Evolutionary conservation across 805 yeast genomes (phyloP), one percentile per base, ranked within the genome.

Genomic region (Dipodascopsis uninucleata): DNA sequence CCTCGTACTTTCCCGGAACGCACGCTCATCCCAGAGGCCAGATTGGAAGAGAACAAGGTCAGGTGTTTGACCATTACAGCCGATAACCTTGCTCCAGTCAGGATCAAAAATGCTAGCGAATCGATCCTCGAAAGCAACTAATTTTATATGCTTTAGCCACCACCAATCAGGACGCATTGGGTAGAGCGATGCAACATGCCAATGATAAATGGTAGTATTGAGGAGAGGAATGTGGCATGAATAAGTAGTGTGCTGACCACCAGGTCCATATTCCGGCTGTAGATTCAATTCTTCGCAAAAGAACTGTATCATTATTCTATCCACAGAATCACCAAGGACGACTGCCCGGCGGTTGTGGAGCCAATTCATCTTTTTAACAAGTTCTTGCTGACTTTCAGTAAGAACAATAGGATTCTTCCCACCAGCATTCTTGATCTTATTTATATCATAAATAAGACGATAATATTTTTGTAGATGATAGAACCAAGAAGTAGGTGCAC

Each of bases 11-110:
- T 45, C 52, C 8, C 51, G 24, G 33, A 49, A 42, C 21, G 51
- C 51, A 14, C 52, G 44, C 43, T 45, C 47, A 44, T 49, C 53
- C 53, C 53, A 49, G 12, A 49, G 39, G 6, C 53, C 53, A 14
- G 51, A 45, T 26, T 49, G 47, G 32, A 49, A 37, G 23, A 49
- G 20, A 23, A 49, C 33, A 9, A 49, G 34, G 28, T 49, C 53
- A 5, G 52, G 52, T 26, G 50, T 21, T 6, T 22, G 21, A 16
- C 52, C 47, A 36, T 46, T 44, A 45, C 41, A 39, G 24, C 54
- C 52, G 33, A 40, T 28, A 4, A 28, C 41, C 5, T 41, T 28
- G 21, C 39, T 16, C 17, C 36, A 16, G 12, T 45, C 49, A 5
- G 47, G 47, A 31, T 25, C 38, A 36, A 37, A 50, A 17, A 43